These are phyloP conservation scores for Mrakia frigida DNA, from an alignment of 768 basidiomycete species.

Conservation along the genomic window DNA sequence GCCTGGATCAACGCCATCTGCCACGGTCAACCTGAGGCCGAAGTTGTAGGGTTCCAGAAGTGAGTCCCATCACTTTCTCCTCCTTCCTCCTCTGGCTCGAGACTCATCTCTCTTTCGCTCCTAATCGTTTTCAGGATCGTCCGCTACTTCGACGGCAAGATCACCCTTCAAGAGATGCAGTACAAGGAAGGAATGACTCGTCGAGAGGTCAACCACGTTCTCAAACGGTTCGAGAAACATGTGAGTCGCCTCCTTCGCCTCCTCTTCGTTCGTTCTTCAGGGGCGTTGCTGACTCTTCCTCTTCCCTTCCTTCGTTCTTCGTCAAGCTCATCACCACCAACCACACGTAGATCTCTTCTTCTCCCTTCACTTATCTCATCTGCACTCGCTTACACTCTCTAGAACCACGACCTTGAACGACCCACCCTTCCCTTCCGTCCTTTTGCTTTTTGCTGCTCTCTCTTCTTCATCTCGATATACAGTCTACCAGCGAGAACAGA, in stretches of 20 bases:
- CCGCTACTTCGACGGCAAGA: slow-evolving; percentile 88
- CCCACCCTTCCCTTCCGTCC: too few species aligned
- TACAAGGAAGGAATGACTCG: slow-evolving; percentile 44
- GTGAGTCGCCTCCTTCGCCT: not conserved
- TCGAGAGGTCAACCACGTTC: slow-evolving; percentile 16
- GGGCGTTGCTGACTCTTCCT: not conserved
- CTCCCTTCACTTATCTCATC: not conserved
- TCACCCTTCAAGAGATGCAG: slow-evolving; percentile 88
- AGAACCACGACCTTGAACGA: not conserved
- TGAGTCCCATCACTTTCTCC: slow-evolving; percentile 41
- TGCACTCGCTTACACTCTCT: not conserved
- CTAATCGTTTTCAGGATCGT: slow-evolving; percentile 57
- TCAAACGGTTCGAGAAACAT: slow-evolving; percentile 21
- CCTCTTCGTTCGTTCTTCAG: not conserved
- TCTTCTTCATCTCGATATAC: not conserved
- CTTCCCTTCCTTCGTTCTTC: not conserved
- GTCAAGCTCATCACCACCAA: slow-evolving; percentile 5
- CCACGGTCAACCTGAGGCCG: not conserved
- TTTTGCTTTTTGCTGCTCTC: too few species aligned
- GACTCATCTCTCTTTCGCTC: not conserved
- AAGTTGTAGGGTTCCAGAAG: slow-evolving; percentile 68
- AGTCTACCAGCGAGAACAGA: not conserved
- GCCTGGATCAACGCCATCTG: not conserved
- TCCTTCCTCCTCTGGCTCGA: not conserved
- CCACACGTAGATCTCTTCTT: slow-evolving; percentile 13